Evolutionary conservation across 2,329 filamentous ascomycete species (phyloP), one percentile per base, ranked within the genome.

Genomic region (Thermothelomyces thermophilus): DNA sequence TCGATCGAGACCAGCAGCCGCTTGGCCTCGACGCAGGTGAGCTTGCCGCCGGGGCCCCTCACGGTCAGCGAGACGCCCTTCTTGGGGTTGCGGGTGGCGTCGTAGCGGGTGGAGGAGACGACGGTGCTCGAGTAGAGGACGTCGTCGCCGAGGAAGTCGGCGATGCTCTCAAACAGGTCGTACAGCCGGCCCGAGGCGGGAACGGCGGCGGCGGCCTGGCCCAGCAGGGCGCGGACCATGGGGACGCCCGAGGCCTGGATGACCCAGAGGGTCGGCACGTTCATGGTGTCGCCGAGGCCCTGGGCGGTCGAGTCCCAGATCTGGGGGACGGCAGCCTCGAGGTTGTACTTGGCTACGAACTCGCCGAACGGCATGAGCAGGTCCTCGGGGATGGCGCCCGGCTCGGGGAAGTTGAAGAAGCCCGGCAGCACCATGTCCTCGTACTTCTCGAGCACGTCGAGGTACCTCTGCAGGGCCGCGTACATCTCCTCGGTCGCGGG

Each of bases 81-180:
- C 10, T 28, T 1, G 40, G 24, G 39, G 26, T 26, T 28, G 14
- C 13, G 11, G 19, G 11, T 17, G 33, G 14, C 17, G 34, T 24
- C 19, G 17, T n/a, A 14, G 17, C 48, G 48, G n/a, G 31, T 59
- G 1, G 64, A 56, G 19, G 57, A 40, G 10, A 64, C 50, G 2
- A 72, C 68, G 0, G 59, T 66, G 41, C 64, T 68, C 10, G 62
- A 61, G 48, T 66, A 66, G 9, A 72, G 55, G 1, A 71, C 64
- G 24, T 71, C 68, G 1, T 47, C 13, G 8, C 64, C 64, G 1
- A 74, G 60, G 22, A 64, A 59, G 1, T 47, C 33, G 10, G 62
- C 60, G 13, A 72, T 66, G 4, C 60, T 62, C 37, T 68, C 64
- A 50, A 72, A 74, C 1, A 74, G 49, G 14, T 69, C 65, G 43